Conservation (phyloP, 2,329 filamentous ascomycete species). For the Arthrobotrys megalospora region DNA sequence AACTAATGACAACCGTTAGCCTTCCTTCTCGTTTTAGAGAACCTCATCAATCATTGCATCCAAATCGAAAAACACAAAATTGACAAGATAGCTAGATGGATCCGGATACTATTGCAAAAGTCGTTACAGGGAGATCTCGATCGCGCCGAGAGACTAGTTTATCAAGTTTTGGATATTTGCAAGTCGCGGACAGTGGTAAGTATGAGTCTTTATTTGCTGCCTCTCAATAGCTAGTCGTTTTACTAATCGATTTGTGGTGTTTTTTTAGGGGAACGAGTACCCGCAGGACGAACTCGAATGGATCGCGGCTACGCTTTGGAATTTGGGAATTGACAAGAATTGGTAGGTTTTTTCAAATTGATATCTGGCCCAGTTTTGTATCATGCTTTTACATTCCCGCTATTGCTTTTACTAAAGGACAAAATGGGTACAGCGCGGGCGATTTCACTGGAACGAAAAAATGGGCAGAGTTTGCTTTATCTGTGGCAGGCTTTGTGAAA, state of each 20-base stretch:
- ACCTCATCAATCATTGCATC: slow-evolving; percentile 55
- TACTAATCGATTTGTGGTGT: slow-evolving; percentile 63
- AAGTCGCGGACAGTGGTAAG: slow-evolving; percentile 30
- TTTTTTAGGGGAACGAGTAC: slow-evolving; percentile 68
- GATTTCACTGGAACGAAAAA: slow-evolving; percentile 73
- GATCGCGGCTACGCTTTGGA: slow-evolving; percentile 72
- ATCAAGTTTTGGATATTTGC: slow-evolving; percentile 56
- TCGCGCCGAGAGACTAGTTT: slow-evolving; percentile 42
- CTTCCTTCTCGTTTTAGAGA: slow-evolving; percentile 44
- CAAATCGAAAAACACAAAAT: slow-evolving; percentile 69
- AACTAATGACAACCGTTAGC: slow-evolving; percentile 54
- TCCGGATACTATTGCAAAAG: slow-evolving; percentile 62
- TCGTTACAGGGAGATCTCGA: slow-evolving; percentile 39
- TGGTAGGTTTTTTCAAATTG: too few species aligned
- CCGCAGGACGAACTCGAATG: slow-evolving; percentile 80
- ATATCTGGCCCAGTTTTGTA: not conserved
- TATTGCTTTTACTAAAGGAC: slow-evolving; percentile 72
- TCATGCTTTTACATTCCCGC: not conserved
- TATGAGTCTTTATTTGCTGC: not conserved
- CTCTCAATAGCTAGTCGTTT: not conserved
- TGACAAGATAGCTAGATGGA: slow-evolving; percentile 65
- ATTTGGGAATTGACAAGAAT: slow-evolving; percentile 64
- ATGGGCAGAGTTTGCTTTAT: slow-evolving; percentile 77
- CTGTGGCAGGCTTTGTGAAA: slow-evolving; percentile 73
- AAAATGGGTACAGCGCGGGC: slow-evolving; percentile 75